Evolutionary conservation across 192 early-diverging fungal genomes (phyloP).

Genomic region (Phycomyces blakesleeanus): DNA sequence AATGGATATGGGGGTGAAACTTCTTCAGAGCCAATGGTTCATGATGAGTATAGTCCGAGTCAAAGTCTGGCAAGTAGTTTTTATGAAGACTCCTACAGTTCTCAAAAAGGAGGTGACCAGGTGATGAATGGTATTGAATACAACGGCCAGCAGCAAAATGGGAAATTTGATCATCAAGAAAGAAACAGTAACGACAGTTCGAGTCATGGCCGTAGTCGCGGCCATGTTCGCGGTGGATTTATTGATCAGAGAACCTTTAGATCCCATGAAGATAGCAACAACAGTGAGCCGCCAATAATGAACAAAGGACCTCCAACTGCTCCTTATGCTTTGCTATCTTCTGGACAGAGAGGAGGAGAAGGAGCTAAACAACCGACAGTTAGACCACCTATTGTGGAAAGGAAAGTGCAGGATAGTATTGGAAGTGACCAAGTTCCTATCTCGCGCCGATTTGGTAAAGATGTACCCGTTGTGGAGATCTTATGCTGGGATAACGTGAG

Average conservation of each 20-base stretch:
- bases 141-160: neutral
- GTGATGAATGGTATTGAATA: neutral
- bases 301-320: too few relatives aligned
- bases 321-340: too few relatives aligned
- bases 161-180: neutral
- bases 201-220: too few relatives aligned
- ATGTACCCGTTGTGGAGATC: constrained; percentile 13
- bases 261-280: too few relatives aligned
- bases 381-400: neutral
- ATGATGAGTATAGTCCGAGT: constrained; percentile 1
- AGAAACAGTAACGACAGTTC: neutral
- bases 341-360: neutral
- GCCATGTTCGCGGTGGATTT: too few relatives aligned
- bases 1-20: neutral
- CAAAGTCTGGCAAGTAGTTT: constrained; percentile 1
- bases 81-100: neutral
- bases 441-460: neutral
- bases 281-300: too few relatives aligned
- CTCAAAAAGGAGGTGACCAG: neutral
- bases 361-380: neutral
- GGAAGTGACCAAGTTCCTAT: neutral
- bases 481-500: constrained; percentile 8
- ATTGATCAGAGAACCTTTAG: too few relatives aligned
- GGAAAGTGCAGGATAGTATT: neutral
- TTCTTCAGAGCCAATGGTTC: neutral